Conservation (phyloP, 78 protist genomes). For the Chrysochromulina tobinii region DNA sequence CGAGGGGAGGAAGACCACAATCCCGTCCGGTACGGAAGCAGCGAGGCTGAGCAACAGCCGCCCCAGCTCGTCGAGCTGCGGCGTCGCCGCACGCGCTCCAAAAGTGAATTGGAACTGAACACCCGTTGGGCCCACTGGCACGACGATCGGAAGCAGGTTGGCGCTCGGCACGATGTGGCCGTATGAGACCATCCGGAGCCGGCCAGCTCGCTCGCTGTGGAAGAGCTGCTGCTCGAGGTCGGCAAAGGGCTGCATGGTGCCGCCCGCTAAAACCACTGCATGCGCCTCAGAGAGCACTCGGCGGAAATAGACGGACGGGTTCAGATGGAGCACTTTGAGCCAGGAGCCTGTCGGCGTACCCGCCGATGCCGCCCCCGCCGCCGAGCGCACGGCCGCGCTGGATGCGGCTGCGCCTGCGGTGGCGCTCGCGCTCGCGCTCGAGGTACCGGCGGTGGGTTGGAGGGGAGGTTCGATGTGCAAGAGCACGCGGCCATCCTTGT, state of each 20-base stretch:
- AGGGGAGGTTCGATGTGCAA: not conserved
- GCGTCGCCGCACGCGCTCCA: not conserved
- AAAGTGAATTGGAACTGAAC: slow-evolving; percentile 45
- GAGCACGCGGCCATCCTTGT: slow-evolving; percentile 38
- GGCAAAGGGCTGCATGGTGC: slow-evolving; percentile 73
- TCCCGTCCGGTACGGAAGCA: slow-evolving; percentile 68
- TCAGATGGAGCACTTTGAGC: slow-evolving; percentile 2
- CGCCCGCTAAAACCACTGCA: slow-evolving; percentile 71
- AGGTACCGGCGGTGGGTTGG: no score
- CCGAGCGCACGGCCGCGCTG: not conserved
- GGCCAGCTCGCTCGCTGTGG: not conserved
- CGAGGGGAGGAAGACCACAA: slow-evolving; percentile 76
- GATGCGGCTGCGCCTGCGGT: not conserved
- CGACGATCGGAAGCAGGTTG: slow-evolving; percentile 30
- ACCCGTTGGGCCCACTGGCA: slow-evolving; percentile 36
- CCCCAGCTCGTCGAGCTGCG: not conserved
- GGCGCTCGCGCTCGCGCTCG: no score
- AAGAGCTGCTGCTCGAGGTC: not conserved
- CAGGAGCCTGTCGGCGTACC: not conserved
- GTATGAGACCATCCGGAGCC: slow-evolving; percentile 44
- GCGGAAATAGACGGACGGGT: slow-evolving; percentile 24
- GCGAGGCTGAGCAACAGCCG: not conserved
- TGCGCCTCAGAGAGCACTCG: slow-evolving; percentile 33
- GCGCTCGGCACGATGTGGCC: slow-evolving; percentile 72
- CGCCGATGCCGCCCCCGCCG: not conserved